Conservation (phyloP, 495 filamentous ascomycete genomes). For the Penicillium ucsense region DNA sequence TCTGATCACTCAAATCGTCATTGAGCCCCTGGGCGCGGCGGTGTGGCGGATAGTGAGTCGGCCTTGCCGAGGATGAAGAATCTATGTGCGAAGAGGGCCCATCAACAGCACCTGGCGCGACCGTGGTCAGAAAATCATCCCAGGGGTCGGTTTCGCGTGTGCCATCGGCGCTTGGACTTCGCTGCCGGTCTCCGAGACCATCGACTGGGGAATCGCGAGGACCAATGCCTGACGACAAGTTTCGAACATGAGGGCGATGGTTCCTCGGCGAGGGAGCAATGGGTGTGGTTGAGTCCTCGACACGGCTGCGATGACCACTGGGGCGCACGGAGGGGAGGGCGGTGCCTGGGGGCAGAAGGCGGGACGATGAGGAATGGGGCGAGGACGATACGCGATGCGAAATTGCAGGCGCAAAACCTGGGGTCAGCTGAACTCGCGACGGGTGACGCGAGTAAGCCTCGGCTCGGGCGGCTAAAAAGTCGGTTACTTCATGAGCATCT, state of each 20-base stretch:
- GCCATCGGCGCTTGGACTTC: slow-evolving; percentile 68
- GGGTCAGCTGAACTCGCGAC: slow-evolving; percentile 19
- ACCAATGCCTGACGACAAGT: slow-evolving; percentile 11
- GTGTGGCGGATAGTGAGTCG: slow-evolving; percentile 18
- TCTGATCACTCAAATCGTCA: too few species aligned
- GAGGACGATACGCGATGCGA: slow-evolving; percentile 20
- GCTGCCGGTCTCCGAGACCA: slow-evolving; percentile 74
- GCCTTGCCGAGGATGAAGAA: slow-evolving; percentile 67
- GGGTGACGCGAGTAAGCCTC: background rate
- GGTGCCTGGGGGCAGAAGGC: slow-evolving; percentile 15
- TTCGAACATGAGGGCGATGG: background rate
- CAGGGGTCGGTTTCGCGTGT: slow-evolving; percentile 50
- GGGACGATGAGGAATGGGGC: slow-evolving; percentile 13
- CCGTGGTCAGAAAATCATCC: slow-evolving; percentile 70
- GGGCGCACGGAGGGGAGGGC: slow-evolving; percentile 9
- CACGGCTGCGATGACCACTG: slow-evolving; percentile 13
- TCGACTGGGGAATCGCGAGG: slow-evolving; percentile 36
- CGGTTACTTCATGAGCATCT: slow-evolving; percentile 19
- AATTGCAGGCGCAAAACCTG: slow-evolving; percentile 39
- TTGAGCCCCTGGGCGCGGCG: background rate
- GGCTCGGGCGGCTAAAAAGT: slow-evolving; percentile 17
- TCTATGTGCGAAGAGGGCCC: slow-evolving; percentile 62
- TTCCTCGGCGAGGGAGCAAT: too few species aligned
- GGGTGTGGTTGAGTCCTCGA: background rate
- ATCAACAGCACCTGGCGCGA: slow-evolving; percentile 57